Base-by-base conservation (phyloP, 2,329 filamentous ascomycete species). In the Fusarium sp. region DNA sequence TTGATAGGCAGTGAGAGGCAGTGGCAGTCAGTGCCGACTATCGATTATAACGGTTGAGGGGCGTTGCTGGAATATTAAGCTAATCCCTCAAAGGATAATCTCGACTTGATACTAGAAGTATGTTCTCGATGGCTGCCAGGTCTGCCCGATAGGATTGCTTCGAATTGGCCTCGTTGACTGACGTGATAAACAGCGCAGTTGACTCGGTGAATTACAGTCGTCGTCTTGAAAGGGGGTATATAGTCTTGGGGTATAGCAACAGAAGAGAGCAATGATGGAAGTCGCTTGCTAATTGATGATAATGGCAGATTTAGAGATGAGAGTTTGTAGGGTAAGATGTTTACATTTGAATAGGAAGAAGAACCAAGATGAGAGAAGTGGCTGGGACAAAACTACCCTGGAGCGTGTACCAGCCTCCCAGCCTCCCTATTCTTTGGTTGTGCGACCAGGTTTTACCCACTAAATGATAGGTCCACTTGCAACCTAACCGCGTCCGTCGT, bases 351-450 rank as follows among this genome's bases (percentile, higher is more conserved):
- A 67, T 56, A 55, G 62, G 59, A 71, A 65, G 70, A 75, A 73
- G 58, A 65, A 72, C 56, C 52, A 47, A 66, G 68, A 68, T 62
- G 69, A 66, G 71, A 41, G 59, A 68, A 76, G 76, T 77, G 76
- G 76, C 76, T 77, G 76, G 76, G 76, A 64, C 60, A 59, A 68
- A 64, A 47, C 59, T 77, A 77, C 75, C 74, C 75, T 77, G 73
- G 70, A 77, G 74, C 56, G 60, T 66, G 65, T 68, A 65, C 59
- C 71, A 58, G 53, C 50, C 63, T 65, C 75, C 75, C 75, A 77
- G 69, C 75, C 75, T 70, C 75, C 73, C 44, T 53, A 65, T 72
- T 77, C 67, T 66, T 29, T 60, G 66, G 39, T 66, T 62, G 50
- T 73, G 69, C 47, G 31, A 59, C 41, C 41, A 27, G 54, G 53